Base-by-base conservation (phyloP, 352 stramenopile species). In the Aphanomyces euteiches region DNA sequence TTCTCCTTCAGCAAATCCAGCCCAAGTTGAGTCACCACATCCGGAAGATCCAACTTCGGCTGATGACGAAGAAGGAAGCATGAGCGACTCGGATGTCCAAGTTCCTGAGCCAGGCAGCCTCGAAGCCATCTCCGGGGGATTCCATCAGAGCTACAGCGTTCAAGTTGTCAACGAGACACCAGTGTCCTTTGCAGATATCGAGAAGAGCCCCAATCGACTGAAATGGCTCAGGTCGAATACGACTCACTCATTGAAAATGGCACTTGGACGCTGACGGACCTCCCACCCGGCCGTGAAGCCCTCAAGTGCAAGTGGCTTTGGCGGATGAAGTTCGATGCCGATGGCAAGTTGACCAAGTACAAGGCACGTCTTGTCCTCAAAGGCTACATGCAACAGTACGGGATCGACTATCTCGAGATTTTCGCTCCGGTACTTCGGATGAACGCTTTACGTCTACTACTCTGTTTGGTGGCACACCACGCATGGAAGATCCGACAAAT, bases 291-390 rank as follows among this genome's bases (percentile, higher is more conserved):
- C 2, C 57, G 54, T 6, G 78, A 78, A 37, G 39, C 70, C 4
- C 68, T 77, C 19, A 67, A 41, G 4, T 74, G 12, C 39, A 77
- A 78, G 53, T 78, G 67, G 67, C 63, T 74, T 63, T 53, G 73
- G 40, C 47, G 50, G 1, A 15, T 72, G 5, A 78, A 82, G 57
- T 12, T 43, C 0, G 58, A 79, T 15, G 17, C 7, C 66, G 54
- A 50, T 21, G 67, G 66, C 5, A 59, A 76, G 5, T 60, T 76
- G 15, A 43, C 58, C 8, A 61, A 74, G 0, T 79, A 66, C 56
- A 80, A 83, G 57, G 69, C 73, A 36, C 60, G 77, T 7, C 41
- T 79, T 0, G 66, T 79, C 19, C 57, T 74, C 1, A 63, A 72
- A 1, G 69, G 75, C 10, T 83, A 58, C 58, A 15, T 65, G 15